Evolutionary conservation across 2,329 filamentous ascomycete genomes (phyloP), one percentile per base, ranked within the genome.

Genomic region (Paraconiothyrium sp.): DNA sequence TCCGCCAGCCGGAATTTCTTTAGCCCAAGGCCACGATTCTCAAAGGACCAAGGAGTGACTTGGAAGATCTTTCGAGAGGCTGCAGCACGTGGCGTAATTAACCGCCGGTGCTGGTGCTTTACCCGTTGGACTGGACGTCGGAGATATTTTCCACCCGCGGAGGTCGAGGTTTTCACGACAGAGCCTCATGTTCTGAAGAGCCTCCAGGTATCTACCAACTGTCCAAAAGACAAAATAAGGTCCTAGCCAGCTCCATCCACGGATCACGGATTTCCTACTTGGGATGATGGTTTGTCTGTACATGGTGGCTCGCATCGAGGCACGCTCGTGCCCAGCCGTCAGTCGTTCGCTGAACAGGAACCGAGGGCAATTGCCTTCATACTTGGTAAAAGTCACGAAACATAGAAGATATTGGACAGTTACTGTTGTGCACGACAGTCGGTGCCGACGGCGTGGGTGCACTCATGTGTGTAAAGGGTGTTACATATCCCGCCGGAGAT

Each of bases 401-500:
- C 16, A n/a, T 41, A n/a, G 39, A 41, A 6, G 14, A 41, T 1
- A 16, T 14, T 39, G 7, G 1, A 2, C 5, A n/a, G 2, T n/a
- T 8, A 41, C 5, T 41, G 39, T 41, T 41, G n/a, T 41, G 39
- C 39, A 41, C 39, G 39, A 41, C 20, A n/a, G n/a, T n/a, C n/a
- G 39, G 20, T 14, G 16, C 48, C n/a, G 14, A n/a, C 32, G 46
- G 48, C 32, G 48, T 16, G 48, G 24, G 4, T 51, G 30, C 30
- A 30, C 14, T n/a, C 14, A n/a, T 10, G 10, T 51, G 37, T n/a
- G 30, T 37, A 34, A 51, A 51, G 11, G 27, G 32, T 51, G 48
- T 41, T 47, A 44, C 20, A 39, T 24, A 56, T 56, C 54, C 27
- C 41, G 54, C 22, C 54, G 54, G 54, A 56, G 43, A 47, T 34